Base-by-base conservation (phyloP, 2,329 filamentous ascomycete species). In the Alternaria solani region DNA sequence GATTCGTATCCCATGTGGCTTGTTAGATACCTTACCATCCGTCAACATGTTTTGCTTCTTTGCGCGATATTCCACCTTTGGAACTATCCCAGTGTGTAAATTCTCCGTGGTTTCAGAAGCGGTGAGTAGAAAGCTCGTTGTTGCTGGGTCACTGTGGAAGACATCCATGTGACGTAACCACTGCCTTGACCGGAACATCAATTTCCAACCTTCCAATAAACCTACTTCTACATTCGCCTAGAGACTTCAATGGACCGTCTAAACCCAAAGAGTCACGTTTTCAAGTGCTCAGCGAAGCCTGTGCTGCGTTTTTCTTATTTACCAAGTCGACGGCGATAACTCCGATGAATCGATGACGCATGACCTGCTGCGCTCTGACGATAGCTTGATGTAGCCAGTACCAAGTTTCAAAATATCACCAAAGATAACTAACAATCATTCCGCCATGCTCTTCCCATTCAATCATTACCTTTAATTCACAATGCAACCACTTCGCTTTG, bases 311-410 rank as follows among this genome's bases (percentile, higher is more conserved):
- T 38, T 55, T 11, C 0, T 38, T 8, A 38, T 38, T n/a, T n/a
- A 0, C 14, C 34, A n/a, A 38, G 34, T n/a, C n/a, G 34, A 38
- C 34, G 34, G 42, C 32, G 52, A n/a, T 8, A 26, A 48, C 32
- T 47, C 34, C 34, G 42, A 12, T 41, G 52, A 55, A 38, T 38
- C 34, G 34, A 38, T 38, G 34, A 38, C 52, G 52, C 52, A 55
- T 28, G 32, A 48, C 7, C 9, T 47, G 18, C 16, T 20, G 52
- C 52, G 42, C 42, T 32, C 43, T 55, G 52, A 55, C 52, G 52
- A 55, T 48, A 48, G 20, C 23, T n/a, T 47, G 20, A 36, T 48
- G 52, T 39, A 32, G 41, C 32, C 18, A 55, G 41, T 25, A 55
- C 52, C 25, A 4, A 55, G 25, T 4, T 14, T 47, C 23, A 38